Conservation (phyloP, 148 eudicot species). For the Fallopia convolvulus region DNA sequence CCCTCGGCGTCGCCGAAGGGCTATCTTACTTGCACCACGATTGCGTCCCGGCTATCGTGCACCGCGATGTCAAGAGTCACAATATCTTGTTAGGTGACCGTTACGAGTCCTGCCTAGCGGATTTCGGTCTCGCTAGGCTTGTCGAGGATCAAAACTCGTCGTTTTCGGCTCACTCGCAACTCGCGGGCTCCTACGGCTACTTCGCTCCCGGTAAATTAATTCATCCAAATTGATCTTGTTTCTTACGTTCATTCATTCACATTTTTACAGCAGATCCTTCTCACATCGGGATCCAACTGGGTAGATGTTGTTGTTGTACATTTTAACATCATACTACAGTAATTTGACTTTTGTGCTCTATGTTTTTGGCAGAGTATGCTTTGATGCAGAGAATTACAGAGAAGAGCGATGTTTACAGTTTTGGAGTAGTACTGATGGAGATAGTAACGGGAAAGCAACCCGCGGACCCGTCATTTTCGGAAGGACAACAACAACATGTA, state of each 20-base stretch:
- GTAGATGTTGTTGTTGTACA: too few species aligned
- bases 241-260: too few species aligned
- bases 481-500: slow-evolving; percentile 58
- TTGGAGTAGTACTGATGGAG: slow-evolving; percentile 80
- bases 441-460: slow-evolving; percentile 73
- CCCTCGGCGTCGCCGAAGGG: slow-evolving; percentile 79
- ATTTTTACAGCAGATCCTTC: too few species aligned
- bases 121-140: slow-evolving; percentile 83
- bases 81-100: slow-evolving; percentile 78
- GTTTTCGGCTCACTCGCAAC: slow-evolving; percentile 48
- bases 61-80: slow-evolving; percentile 79
- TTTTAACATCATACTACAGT: background rate
- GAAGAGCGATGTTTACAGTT: slow-evolving; percentile 82
- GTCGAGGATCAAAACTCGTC: slow-evolving; percentile 54
- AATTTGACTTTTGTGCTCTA: background rate
- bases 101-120: slow-evolving; percentile 78
- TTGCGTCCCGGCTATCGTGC: slow-evolving; percentile 73
- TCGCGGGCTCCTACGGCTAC: slow-evolving; percentile 91
- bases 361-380: slow-evolving; percentile 49
- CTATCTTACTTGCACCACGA: slow-evolving; percentile 85
- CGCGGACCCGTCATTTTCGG: slow-evolving; percentile 52
- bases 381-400: slow-evolving; percentile 53
- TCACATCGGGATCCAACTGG: too few species aligned
- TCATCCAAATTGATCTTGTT: background rate
- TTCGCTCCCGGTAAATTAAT: slow-evolving; percentile 80